These are phyloP conservation scores for Acorus gramineus DNA, from an alignment of 106 monocot species.

Conservation along the genomic window DNA sequence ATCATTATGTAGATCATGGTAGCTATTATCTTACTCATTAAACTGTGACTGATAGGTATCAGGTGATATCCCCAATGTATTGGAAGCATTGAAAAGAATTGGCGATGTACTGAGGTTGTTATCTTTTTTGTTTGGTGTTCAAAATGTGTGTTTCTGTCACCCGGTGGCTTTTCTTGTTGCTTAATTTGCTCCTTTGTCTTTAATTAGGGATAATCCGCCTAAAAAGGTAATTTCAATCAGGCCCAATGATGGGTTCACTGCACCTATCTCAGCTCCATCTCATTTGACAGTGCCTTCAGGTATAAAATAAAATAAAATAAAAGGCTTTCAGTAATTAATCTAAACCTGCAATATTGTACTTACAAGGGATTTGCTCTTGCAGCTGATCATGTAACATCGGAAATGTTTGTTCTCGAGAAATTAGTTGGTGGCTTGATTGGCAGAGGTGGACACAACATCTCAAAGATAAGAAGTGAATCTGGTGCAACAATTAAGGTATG, in stretches of 20 bases:
- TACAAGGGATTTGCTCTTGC: neutral
- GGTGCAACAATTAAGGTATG: slow-evolving; percentile 11
- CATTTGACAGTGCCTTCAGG: slow-evolving; percentile 1
- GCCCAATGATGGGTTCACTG: neutral
- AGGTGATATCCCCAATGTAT: slow-evolving; percentile 11
- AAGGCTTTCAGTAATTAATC: neutral
- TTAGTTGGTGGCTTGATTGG: slow-evolving; percentile 13
- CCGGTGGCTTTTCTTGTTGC: neutral
- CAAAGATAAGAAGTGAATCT: slow-evolving; percentile 7
- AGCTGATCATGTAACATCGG: slow-evolving; percentile 9
- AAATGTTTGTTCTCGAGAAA: slow-evolving; percentile 5
- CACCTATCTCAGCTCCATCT: neutral
- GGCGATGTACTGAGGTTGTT: slow-evolving; percentile 7
- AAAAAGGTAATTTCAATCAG: slow-evolving; percentile 7
- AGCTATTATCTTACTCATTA: neutral
- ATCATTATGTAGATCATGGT: neutral
- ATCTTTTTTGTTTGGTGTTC: neutral
- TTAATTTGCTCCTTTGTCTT: neutral
- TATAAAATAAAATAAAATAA: neutral
- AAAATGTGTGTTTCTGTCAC: too few relatives aligned
- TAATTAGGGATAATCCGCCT: slow-evolving; percentile 5
- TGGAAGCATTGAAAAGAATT: slow-evolving; percentile 13
- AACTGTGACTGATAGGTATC: slow-evolving; percentile 5
- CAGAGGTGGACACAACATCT: slow-evolving; percentile 12
- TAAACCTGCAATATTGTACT: neutral